These are phyloP conservation scores for Capillidium heterosporum DNA, from an alignment of 371 early-diverging fungal species.

Conservation along the genomic window DNA sequence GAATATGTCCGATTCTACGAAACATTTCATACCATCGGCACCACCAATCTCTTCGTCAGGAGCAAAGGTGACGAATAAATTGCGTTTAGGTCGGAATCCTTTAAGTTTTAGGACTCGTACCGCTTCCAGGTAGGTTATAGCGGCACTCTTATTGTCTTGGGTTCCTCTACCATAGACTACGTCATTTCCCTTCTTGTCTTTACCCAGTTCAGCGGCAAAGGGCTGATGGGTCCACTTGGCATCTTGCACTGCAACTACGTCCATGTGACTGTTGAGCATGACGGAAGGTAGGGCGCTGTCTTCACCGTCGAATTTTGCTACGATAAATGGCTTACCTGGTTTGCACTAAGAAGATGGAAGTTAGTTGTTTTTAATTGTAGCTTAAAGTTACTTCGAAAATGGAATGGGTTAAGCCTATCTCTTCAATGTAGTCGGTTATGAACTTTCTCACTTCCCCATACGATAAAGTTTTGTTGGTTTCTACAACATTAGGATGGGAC, in stretches of 20 bases:
- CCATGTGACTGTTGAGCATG: background rate
- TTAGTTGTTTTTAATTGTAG: too few relatives aligned
- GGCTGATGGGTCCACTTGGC: slow-evolving; percentile 43
- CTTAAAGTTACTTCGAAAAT: too few relatives aligned
- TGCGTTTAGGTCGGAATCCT: slow-evolving; percentile 23
- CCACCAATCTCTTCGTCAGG: background rate
- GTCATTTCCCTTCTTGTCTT: slow-evolving; percentile 24
- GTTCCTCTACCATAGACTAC: slow-evolving; percentile 57
- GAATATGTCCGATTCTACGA: background rate
- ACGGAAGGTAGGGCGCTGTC: background rate
- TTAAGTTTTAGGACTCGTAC: slow-evolving; percentile 29
- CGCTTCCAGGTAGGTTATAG: slow-evolving; percentile 47
- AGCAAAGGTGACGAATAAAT: slow-evolving; percentile 29
- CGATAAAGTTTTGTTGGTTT: too few relatives aligned
- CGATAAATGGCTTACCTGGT: background rate
- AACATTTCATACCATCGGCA: background rate
- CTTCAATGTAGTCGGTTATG: too few relatives aligned
- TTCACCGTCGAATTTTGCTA: background rate
- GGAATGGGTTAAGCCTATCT: too few relatives aligned
- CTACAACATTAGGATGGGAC: too few relatives aligned
- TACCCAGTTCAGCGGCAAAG: slow-evolving; percentile 39
- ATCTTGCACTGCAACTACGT: background rate
- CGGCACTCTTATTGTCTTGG: slow-evolving; percentile 78
- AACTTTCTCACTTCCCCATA: too few relatives aligned
- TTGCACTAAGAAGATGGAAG: background rate